Percentiles rank a stretch among this genome's conserved stretches.
Evolutionary conservation across 2,329 filamentous ascomycete species (phyloP).

Genomic region (Aaosphaeria arxii): DNA sequence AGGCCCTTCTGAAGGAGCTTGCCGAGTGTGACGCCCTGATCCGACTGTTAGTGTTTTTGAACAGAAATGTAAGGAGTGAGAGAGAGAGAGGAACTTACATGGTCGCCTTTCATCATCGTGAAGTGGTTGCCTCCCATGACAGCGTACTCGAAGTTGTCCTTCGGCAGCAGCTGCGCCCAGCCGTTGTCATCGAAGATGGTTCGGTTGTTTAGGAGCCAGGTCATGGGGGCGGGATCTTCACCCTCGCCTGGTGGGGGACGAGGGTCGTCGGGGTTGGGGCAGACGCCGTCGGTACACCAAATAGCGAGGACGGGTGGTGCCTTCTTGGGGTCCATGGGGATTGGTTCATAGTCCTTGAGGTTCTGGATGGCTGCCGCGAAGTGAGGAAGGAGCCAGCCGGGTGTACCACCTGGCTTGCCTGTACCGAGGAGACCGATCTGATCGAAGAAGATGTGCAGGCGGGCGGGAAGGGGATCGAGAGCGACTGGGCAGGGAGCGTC

Average conservation of each 20-base stretch:
- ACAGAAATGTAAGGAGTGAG: background rate
- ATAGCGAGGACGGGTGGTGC: constrained; percentile 63
- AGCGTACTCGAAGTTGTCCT: constrained; percentile 59
- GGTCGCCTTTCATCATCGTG: constrained; percentile 68
- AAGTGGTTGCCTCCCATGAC: constrained; percentile 74
- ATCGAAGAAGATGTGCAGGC: constrained; percentile 70
- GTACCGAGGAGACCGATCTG: constrained; percentile 69
- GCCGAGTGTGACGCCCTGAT: constrained; percentile 37
- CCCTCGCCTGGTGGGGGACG: constrained; percentile 61
- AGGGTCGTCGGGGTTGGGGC: constrained; percentile 63
- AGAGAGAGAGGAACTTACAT: constrained; percentile 34
- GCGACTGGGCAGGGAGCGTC: constrained; percentile 53
- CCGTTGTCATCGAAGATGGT: constrained; percentile 68
- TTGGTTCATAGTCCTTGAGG: constrained; percentile 66
- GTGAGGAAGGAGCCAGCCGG: constrained; percentile 71
- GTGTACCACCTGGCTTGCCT: constrained; percentile 57
- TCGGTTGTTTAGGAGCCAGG: constrained; percentile 70
- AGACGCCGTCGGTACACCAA: constrained; percentile 73
- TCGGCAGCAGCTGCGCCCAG: constrained; percentile 65
- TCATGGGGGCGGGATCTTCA: constrained; percentile 53
- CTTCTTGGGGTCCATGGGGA: constrained; percentile 57
- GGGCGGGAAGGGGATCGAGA: constrained; percentile 49
- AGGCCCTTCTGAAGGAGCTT: constrained; percentile 45
- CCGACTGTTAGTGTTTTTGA: constrained; percentile 19
- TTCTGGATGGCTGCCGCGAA: constrained; percentile 67